Evolutionary conservation across 2,329 filamentous ascomycete genomes (phyloP), one percentile per base, ranked within the genome.

Genomic region (Arthroderma uncinatum): DNA sequence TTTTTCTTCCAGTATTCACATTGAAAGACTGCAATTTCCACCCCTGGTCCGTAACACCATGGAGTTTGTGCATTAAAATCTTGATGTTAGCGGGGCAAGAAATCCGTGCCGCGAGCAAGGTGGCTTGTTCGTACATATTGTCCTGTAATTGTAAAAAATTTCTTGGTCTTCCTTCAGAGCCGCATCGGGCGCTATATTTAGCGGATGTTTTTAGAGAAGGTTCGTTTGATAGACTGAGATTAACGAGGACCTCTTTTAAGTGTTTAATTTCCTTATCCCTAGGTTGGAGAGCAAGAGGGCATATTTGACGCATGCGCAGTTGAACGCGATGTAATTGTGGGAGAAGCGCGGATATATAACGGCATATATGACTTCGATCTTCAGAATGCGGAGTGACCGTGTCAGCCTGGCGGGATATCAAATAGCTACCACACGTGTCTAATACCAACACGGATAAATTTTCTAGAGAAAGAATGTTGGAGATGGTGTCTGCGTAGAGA

Each of bases 231-330:
- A 57, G 36, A 25, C 55, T 57, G 33, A 57, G 55, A 39, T 57
- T 57, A 9, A 57, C 19, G 21, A 57, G 37, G 16, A 57, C 25
- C 16, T 10, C 5, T 14, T 40, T 57, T 23, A 57, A 39, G 19
- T 50, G 16, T n/a, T 21, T 9, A 25, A 21, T 9, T 2, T 16
- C 25, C 12, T 8, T 28, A 19, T 53, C 33, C 23, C 23, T 4
- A 3, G 55, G 42, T 5, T 52, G 28, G 7, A 57, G 36, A 14
- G 21, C 55, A 57, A 21, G 12, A 3, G 55, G 42, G 28, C 55
- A 57, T 21, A 57, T 57, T 25, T 44, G 12, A 36, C 55, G 55
- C 55, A 57, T 37, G 14, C 55, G 55, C 25, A 57, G 23, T 33
- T 37, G 55, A 25, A 57, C 44, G 25, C 44, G 9, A n/a, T 52